These are phyloP conservation scores for Daldinia concentrica DNA, from an alignment of 495 filamentous ascomycete species.

Conservation along the genomic window DNA sequence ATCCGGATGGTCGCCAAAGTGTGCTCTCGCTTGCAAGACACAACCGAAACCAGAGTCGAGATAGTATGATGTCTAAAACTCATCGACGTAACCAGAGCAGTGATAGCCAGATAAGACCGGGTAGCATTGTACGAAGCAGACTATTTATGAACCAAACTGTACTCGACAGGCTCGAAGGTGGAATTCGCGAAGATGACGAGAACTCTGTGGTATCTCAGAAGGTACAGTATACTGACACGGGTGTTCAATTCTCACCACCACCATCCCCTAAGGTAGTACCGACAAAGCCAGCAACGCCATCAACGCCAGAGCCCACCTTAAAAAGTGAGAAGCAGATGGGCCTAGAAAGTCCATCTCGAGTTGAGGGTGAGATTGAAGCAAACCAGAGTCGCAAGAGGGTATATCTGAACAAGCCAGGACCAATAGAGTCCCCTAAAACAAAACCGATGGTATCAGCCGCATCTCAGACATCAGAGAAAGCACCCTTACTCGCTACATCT, in stretches of 20 bases:
- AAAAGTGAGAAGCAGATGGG: slow-evolving; percentile 50
- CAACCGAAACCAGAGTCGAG: slow-evolving; percentile 54
- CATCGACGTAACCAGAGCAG: slow-evolving; percentile 61
- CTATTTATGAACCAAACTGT: slow-evolving; percentile 58
- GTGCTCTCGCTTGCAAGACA: slow-evolving; percentile 54
- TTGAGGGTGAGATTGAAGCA: slow-evolving; percentile 70
- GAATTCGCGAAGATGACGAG: slow-evolving; percentile 60
- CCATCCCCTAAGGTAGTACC: slow-evolving; percentile 69
- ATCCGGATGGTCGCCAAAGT: slow-evolving; percentile 64
- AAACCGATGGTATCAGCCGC: slow-evolving; percentile 73
- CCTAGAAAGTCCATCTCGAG: slow-evolving; percentile 53
- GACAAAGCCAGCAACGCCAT: slow-evolving; percentile 52
- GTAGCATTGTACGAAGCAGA: slow-evolving; percentile 59
- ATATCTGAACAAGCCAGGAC: slow-evolving; percentile 53
- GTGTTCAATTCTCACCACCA: slow-evolving; percentile 83
- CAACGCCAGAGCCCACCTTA: slow-evolving; percentile 52
- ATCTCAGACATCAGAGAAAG: slow-evolving; percentile 77
- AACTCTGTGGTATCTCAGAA: slow-evolving; percentile 16
- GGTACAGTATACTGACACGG: slow-evolving; percentile 65
- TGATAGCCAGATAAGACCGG: slow-evolving; percentile 60
- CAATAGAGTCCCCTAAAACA: slow-evolving; percentile 49
- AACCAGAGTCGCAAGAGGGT: slow-evolving; percentile 76
- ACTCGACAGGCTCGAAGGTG: slow-evolving; percentile 60
- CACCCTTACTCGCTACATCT: slow-evolving; percentile 57
- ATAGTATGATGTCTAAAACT: slow-evolving; percentile 54